Evolutionary conservation across 441 rosid genomes (phyloP), one percentile per base, ranked within the genome.

Genomic region (Francoa sonchifolia): DNA sequence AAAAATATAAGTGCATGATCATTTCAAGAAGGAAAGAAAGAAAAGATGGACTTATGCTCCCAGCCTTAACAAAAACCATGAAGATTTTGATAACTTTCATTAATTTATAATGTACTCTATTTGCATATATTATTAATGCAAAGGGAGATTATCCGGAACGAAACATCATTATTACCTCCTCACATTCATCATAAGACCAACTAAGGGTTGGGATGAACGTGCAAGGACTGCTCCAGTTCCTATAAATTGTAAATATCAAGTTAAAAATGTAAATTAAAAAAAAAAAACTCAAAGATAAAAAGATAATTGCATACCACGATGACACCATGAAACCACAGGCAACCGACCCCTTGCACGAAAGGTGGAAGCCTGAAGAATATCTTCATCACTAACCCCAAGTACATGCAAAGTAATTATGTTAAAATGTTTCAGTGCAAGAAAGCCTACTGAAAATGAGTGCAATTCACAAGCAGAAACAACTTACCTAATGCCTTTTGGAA

Each of bases 131-230:
- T n/a, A n/a, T n/a, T n/a, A n/a, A n/a, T n/a, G n/a, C n/a, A n/a
- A n/a, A n/a, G 15, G 30, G 36, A 44, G 7, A 33, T 47, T 21
- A 30, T n/a, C n/a, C n/a, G n/a, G 11, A 12, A 23, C 21, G 15
- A 44, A 32, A 58, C 62, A 20, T 61, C 61, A 29, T 42, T 47
- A 26, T 27, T 77, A 87, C 97, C 94, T 92, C 59, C 99, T 76
- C 85, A 79, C 71, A 60, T 88, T 92, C 96, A 86, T 86, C 94
- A 92, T 82, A 33, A 87, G 81, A 59, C 97, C 99, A 55, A 84
- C 97, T 47, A 87, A 67, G 48, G 97, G 96, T 54, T 87, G 99
- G 44, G 99, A 87, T 37, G 99, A 92, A 46, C 99, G 94, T 42
- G 95, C 97, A 58, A 92, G 86, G 57, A 77, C 99, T 34, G 97